Evolutionary conservation across 106 monocot genomes (phyloP), one percentile per base, ranked within the genome.

Genomic region (Triglochin maritima): DNA sequence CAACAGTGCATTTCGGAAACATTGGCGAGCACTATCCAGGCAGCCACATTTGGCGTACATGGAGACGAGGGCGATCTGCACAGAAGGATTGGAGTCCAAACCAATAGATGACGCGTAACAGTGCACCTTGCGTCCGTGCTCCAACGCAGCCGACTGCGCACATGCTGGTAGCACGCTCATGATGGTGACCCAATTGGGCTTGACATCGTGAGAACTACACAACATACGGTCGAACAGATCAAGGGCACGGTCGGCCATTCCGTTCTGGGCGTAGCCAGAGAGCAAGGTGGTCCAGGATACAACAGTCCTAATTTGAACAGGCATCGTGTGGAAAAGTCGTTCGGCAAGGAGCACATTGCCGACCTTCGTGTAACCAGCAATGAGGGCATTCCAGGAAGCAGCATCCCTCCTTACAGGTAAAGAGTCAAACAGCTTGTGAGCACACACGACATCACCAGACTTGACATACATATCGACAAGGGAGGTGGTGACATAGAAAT

Each of bases 101-200:
- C 79, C 79, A 54, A 71, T 15, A 3, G 46, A 43, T 3, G 52
- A 60, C 0, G 86, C 79, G 43, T 79, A 79, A 2, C 16, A 8
- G 53, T 83, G 83, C 7, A 83, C 61, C 59, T 44, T 49, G 65
- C 72, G 52, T 3, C 83, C 83, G 4, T 72, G 50, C 9, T 76
- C 79, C 11, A 83, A 72, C 0, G 72, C 72, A n/a, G 79, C 63
- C 0, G 79, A 72, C 9, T 79, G 79, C 0, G 76, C 69, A 8
- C 83, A 83, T 0, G 79, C 79, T 6, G 83, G 83, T 15, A 83
- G 79, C 44, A 83, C 79, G n/a, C 83, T 83, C 67, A 79, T 71
- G 4, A 79, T 15, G 2, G 79, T 79, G 53, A 83, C 76, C 79
- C 83, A 79, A 49, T 83, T 83, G 44, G 76, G 79, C 57, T 59